A percentile compares a stretch with the other conserved stretches of the same genome.
phyloP scores from a whole-genome alignment of 805 yeast genomes.

The Saccharomycopsis amapae region DNA sequence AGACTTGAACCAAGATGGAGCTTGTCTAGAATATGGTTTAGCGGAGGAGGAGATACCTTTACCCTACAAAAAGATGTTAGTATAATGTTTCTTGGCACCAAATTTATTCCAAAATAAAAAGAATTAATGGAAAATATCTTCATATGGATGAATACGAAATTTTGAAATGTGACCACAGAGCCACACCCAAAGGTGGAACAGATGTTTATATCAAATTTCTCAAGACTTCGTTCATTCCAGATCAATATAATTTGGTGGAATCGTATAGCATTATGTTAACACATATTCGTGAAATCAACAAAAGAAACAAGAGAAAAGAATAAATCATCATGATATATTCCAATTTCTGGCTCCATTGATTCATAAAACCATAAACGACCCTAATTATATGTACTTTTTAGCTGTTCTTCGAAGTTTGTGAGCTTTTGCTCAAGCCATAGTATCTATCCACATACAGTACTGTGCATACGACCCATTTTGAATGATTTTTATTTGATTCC shows the following conservation, averaged over 20 bases:
- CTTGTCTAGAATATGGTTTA: conserved; percentile 97
- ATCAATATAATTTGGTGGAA: conserved; percentile 10
- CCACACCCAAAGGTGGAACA: too few species aligned
- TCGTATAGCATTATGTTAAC: conserved; percentile 18
- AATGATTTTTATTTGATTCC: too few species aligned
- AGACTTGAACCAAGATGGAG: conserved; percentile 99
- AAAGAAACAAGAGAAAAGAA: not conserved
- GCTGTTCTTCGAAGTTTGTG: not conserved
- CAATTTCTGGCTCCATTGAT: not conserved
- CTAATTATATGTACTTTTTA: conserved; percentile 5
- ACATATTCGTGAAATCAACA: conserved; percentile 8
- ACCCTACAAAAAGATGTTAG: conserved; percentile 51
- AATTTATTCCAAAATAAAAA: not conserved
- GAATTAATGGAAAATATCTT: too few species aligned
- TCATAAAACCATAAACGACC: conserved; percentile 15
- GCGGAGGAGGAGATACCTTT: conserved; percentile 99
- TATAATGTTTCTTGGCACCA: not conserved
- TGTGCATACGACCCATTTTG: conserved; percentile 99
- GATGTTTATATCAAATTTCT: not conserved
- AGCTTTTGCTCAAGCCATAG: not conserved
- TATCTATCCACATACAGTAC: conserved; percentile 74
- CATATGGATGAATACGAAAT: too few species aligned
- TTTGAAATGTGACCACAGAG: too few species aligned
- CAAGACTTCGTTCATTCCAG: not conserved
- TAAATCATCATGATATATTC: too few species aligned